Evolutionary conservation across 164 flowering plant genomes (phyloP), one percentile per base, ranked within the genome.

Genomic region (Litsea cubeba): DNA sequence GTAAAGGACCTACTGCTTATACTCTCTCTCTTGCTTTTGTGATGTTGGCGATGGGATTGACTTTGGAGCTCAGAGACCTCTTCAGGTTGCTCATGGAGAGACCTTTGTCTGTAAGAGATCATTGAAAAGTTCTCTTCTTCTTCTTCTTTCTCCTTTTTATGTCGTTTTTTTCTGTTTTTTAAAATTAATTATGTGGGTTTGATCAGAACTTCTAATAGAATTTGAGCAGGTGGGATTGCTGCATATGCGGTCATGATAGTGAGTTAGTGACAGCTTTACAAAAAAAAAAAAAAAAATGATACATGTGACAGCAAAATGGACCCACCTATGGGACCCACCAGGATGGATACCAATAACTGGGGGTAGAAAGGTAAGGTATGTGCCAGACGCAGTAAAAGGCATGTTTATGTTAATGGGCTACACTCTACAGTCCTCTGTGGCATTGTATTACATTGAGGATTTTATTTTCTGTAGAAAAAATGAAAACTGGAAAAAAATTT

Each of bases 31-130:
- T 92, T 70, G 92, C 91, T 58, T 82, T 92, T 40, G 87, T 92
- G 8, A 92, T 92, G 94, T 74, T 92, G 76, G 79, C 88, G 8
- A 92, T 92, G 95, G 97, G 95, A 57, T 76, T 92, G 72, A 89
- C 95, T 12, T 74, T 92, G 83, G 87, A 90, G 86, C 79, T 89
- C 57, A 84, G 74, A 68, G 94, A 92, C 70, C 76, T 90, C 72
- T 12, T 87, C 72, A 60, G 72, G 71, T 75, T 92, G 79, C 76
- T 92, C 65, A 67, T 79, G 82, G 86, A 84, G 73, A 88, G 88
- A 73, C 91, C 92, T 73, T 73, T 90, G 18, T 86, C 97, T 60
- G 97, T 92, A 76, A 85, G 92, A 54, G 20, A 54, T 54, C n/a
- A 2, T 54, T 54, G 5, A 15, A 54, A 15, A 3, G 2, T 54